Base-by-base conservation (phyloP, 2,329 filamentous ascomycete genomes). In the Arthrocladium fulminans region DNA sequence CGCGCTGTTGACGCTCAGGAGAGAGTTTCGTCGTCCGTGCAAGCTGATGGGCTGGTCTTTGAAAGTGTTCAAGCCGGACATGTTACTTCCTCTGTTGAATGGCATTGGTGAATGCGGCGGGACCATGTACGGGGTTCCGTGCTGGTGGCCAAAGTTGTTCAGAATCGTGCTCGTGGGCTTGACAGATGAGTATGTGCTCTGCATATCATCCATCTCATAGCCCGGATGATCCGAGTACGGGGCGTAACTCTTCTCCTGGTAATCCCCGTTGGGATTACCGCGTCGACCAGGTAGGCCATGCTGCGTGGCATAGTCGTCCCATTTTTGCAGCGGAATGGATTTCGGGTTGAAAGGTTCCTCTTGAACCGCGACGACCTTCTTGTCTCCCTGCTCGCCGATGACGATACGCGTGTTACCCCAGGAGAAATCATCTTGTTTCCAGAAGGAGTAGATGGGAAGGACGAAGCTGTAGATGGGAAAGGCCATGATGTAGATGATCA, bases 321-420 rank as follows among this genome's bases (percentile, higher is more conserved):
- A 98, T 54, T 88, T 81, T 67, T 96, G 90, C 10, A 97, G 79
- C 25, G 92, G 92, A 63, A 98, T 92, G 55, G 86, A 88, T 57
- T 87, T 82, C 23, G 92, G 90, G 60, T 98, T 88, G 62, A 94
- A 98, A 8, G 77, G 80, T 63, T 92, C 88, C 51, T 90, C 85
- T 48, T 80, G 77, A 2, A 89, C 80, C 0, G 88, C 88, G 46
- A 98, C 76, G n/a, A 96, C 74, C 63, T 94, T 81, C 72, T 94
- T 95, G 63, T 79, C 79, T 54, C 89, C 90, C 66, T 90, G 88
- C 67, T 98, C 92, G 51, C 88, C 90, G 57, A 97, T 86, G 57
- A 98, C 92, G 56, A 98, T 81, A 78, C 92, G 88, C 1, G 92
- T 98, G 71, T 92, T 97, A 76, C 92, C 92, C 92, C 92, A 98